Conservation (phyloP, 345 rosid genomes). For the Eucalyptus microcorys region DNA sequence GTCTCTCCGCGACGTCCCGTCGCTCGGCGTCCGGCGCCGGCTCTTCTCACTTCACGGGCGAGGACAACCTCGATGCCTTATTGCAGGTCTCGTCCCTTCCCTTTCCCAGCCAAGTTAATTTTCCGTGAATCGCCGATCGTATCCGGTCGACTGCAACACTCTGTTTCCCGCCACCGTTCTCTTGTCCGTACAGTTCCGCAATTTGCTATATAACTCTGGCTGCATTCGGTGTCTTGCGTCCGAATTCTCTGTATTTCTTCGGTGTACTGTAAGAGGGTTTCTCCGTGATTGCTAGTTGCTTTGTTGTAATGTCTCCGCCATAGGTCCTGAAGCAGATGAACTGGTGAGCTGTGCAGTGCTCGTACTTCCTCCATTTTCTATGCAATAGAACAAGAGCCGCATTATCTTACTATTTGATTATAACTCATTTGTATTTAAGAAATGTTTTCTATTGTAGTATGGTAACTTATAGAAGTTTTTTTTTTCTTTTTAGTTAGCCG, state of each 20-base stretch:
- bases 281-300: neutral
- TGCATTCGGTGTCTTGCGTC: neutral
- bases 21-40: neutral
- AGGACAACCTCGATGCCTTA: conserved; percentile 39
- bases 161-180: neutral
- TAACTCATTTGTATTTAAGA: neutral
- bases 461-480: too few species aligned
- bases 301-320: neutral
- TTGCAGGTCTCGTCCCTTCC: conserved; percentile 16
- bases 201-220: neutral
- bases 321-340: neutral
- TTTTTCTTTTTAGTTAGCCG: neutral
- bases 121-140: neutral
- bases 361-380: neutral
- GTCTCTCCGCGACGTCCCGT: neutral
- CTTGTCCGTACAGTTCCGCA: neutral
- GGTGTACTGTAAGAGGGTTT: neutral
- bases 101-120: neutral
- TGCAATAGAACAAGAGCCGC: neutral
- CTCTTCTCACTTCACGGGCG: neutral
- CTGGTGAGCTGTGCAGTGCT: neutral
- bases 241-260: neutral
- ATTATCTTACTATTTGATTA: neutral
- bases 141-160: neutral
- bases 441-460: neutral